Base-by-base conservation (phyloP, 192 early-diverging fungal genomes). In the Umbelopsis isabellina region DNA sequence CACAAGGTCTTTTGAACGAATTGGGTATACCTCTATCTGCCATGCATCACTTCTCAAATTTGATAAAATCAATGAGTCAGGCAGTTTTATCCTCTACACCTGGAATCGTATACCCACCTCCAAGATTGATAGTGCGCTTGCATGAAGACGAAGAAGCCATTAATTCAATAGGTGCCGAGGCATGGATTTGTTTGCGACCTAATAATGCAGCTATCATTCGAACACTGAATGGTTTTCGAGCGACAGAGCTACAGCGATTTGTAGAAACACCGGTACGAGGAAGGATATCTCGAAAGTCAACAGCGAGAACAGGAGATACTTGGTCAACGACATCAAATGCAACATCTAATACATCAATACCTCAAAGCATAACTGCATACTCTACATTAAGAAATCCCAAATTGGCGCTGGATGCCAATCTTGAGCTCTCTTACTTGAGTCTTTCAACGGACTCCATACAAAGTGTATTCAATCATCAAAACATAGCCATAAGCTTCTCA, bases 41-140 rank as follows among this genome's bases (percentile, higher is more conserved):
- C 27, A 61, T 72, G 30, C 81, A 71, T 30, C 67, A 73, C 1
- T 83, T 83, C 22, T 76, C 76, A 48, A 80, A 76, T 27, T 65
- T 78, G 12, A 78, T 83, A 22, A 70, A 65, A 27, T 86, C 69
- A 82, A 84, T 82, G 68, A 90, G 75, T 74, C 77, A 79, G 15
- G 80, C 87, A 7, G 85, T 92, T 48, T 80, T 97, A 13, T 95
- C 94, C 0, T 88, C 87, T 7, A 94, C 94, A 13, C 94, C 94
- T 3, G 84, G 87, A 46, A 90, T 97, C 33, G 75, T 75, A 47
- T 92, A 93, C 70, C 92, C 95, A 21, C 88, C 88, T 33, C 95
- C 95, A 4, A 89, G 91, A 72, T 81, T 93, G 37, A 82, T 97
- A 35, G 74, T 83, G 15, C 73, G 85, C 44, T 80, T 90, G 72